Percentiles rank a stretch among this genome's conserved stretches.
These are phyloP conservation scores for Brassica incana DNA, from an alignment of 345 rosid species.

Conservation along the genomic window DNA sequence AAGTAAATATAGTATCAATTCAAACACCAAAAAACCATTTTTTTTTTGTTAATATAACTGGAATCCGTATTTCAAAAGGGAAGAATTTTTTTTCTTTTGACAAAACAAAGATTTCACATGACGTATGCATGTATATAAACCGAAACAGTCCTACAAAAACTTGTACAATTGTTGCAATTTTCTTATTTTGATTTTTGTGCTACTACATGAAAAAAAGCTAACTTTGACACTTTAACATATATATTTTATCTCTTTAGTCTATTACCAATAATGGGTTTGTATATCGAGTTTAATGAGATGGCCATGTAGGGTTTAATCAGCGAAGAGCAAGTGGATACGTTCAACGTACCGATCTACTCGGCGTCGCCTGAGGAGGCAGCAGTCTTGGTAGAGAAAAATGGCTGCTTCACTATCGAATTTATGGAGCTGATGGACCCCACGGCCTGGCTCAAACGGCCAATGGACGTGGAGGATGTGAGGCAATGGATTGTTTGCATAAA, in stretches of 20 bases:
- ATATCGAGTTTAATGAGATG: background rate
- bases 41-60: no score
- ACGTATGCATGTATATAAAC: no score
- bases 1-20: no score
- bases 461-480: slow-evolving; percentile 32
- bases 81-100: no score
- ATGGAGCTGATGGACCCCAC: slow-evolving; percentile 48
- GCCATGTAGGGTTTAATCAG: slow-evolving; percentile 45
- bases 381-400: slow-evolving; percentile 41
- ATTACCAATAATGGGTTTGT: background rate
- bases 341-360: slow-evolving; percentile 55
- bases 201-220: background rate
- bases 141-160: no score
- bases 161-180: background rate
- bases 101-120: no score
- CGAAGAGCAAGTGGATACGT: slow-evolving; percentile 53
- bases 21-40: no score
- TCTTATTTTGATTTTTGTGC: background rate
- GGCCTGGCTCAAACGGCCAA: slow-evolving; percentile 31
- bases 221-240: background rate
- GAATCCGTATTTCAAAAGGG: no score
- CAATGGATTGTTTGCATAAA: slow-evolving; percentile 50
- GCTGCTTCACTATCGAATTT: slow-evolving; percentile 41
- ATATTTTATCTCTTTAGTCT: background rate
- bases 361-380: slow-evolving; percentile 45